Evolutionary conservation across 208 protist species (phyloP), one percentile per base, ranked within the genome.

Genomic region (Trypanosoma brucei): DNA sequence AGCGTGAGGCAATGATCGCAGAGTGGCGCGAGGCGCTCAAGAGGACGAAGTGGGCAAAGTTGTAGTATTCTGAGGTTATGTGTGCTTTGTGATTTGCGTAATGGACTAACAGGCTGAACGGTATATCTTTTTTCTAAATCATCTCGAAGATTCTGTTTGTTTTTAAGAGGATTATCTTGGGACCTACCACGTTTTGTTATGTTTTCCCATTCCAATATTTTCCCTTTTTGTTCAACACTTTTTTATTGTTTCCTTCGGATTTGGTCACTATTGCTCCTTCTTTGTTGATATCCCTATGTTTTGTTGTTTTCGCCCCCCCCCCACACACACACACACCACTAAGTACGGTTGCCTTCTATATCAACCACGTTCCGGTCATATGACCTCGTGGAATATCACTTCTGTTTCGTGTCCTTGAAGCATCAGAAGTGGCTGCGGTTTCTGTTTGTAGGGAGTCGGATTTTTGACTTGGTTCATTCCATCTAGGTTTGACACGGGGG

Each of bases 41-140:
- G 53, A 70, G 73, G 13, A 64, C 79, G 11, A 73, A 77, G 48
- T 93, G 83, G 83, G 75, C 83, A 3, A 90, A 93, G 60, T 56
- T 93, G 42, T 93, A 83, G 67, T 11, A 30, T 45, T 55, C 37
- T 57, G 39, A 11, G 14, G 3, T 34, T 22, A 35, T 34, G 34
- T 64, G 45, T 59, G 58, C 46, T 45, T 22, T 22, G 22, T 22
- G 22, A 22, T 22, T 22, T 22, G 22, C 22, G 22, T 22, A 22
- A 22, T 22, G 22, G 22, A 22, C 22, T 22, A 22, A 22, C 22
- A 22, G 22, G 22, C 22, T 22, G 22, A 22, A 22, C 22, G 22
- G 22, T 22, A 22, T 22, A 22, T 48, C 60, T 56, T 68, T 62
- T 68, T 63, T 64, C 48, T 44, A 33, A 56, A 34, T 68, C 35